Evolutionary conservation across 345 rosid species (phyloP).

Genomic region (Moricandia arvensis): DNA sequence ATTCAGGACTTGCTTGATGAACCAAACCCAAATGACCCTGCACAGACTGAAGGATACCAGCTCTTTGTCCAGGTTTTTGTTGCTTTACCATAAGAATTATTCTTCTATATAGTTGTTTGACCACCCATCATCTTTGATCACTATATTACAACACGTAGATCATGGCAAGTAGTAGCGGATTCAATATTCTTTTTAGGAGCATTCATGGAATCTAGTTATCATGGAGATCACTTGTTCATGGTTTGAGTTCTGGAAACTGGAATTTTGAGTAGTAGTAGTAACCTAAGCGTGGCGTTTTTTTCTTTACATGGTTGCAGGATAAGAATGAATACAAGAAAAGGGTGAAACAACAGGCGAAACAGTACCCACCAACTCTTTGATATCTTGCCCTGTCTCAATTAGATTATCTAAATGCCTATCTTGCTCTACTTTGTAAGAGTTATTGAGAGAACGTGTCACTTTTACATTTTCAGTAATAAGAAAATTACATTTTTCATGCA

Average conservation of each 20-base stretch:
- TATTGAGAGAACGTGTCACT: background rate
- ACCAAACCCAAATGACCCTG: slow-evolving; percentile 24
- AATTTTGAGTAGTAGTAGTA: background rate
- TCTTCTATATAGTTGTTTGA: background rate
- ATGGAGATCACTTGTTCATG: background rate
- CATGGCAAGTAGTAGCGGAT: background rate
- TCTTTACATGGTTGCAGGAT: background rate
- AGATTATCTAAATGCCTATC: background rate
- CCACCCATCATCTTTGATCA: background rate
- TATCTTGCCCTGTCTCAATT: background rate
- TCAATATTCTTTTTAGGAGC: background rate
- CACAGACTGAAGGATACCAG: slow-evolving; percentile 20
- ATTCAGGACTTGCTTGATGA: slow-evolving; percentile 22
- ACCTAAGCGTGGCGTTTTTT: background rate
- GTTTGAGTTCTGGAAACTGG: background rate
- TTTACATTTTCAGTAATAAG: background rate
- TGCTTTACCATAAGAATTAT: background rate
- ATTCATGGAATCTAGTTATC: background rate
- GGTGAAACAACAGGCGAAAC: slow-evolving; percentile 19
- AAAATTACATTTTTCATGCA: background rate
- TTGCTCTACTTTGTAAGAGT: background rate
- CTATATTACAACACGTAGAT: background rate
- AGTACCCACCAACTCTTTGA: slow-evolving; percentile 13
- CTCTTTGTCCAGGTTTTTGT: slow-evolving; percentile 15
- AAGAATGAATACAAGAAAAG: slow-evolving; percentile 12